phyloP scores from a whole-genome alignment of 257 asterid species.

The Fraxinus anomala region DNA sequence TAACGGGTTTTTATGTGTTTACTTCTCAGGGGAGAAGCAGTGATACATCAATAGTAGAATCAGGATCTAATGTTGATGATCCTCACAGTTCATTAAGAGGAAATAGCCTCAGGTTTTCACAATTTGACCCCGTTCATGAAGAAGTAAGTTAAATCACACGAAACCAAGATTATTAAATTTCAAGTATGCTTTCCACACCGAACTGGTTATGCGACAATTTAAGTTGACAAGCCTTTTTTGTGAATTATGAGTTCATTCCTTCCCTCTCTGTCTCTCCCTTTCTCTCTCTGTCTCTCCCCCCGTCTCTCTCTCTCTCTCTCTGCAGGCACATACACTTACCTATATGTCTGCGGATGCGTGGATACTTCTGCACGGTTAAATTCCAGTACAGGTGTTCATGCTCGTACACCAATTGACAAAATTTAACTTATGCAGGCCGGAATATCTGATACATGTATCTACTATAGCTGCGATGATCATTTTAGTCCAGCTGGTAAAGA shows the following conservation, averaged over 20 bases:
- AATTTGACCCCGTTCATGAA: conserved; percentile 59
- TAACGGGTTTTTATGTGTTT: conserved; percentile 23
- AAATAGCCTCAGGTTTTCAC: conserved; percentile 39
- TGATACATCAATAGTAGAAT: conserved; percentile 51
- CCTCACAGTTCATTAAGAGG: conserved; percentile 50
- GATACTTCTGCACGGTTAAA: background rate
- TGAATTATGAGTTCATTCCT: background rate
- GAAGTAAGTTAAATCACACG: conserved; percentile 52
- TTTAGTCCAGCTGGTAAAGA: conserved; percentile 48
- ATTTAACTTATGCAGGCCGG: conserved; percentile 48
- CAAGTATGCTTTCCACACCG: background rate
- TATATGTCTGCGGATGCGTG: conserved; percentile 15
- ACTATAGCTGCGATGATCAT: conserved; percentile 73
- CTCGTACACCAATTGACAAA: conserved; percentile 24
- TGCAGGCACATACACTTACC: conserved; percentile 1
- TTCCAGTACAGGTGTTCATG: conserved; percentile 13
- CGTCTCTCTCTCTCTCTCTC: background rate
- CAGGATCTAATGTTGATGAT: conserved; percentile 61
- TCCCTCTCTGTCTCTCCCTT: background rate
- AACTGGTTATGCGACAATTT: conserved; percentile 8
- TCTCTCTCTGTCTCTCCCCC: too few relatives aligned
- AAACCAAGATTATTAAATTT: background rate
- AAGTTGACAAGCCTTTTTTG: conserved; percentile 5
- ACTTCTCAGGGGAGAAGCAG: conserved; percentile 59
- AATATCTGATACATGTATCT: conserved; percentile 58